Evolutionary conservation across 805 yeast species (phyloP), one percentile per base, ranked within the genome.

Genomic region (Allodekkera sacchari): DNA sequence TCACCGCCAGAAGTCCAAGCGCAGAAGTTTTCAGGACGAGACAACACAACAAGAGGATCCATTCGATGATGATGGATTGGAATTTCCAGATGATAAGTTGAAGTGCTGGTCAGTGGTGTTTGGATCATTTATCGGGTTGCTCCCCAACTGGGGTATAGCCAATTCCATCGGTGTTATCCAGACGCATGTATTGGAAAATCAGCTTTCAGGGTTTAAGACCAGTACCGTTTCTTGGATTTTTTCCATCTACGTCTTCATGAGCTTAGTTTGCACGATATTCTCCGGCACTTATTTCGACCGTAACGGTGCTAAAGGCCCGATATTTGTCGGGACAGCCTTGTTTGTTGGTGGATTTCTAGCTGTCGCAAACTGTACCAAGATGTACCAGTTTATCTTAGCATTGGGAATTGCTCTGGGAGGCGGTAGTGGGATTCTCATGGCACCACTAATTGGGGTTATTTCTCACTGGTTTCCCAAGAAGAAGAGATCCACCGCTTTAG

Each of bases 141-240:
- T 61, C 16, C 61, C 63, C 5, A 57, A 36, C 10, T 66, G 74
- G 42, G 84, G 84, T 2, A 39, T 73, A 16, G 50, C 72, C 33
- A 77, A 77, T 46, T 53, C 77, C 3, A 56, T 67, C 13, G 83
- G 84, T 38, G 81, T 72, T 6, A 60, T 77, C 23, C 77, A 77
- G 51, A 65, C 77, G 3, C 71, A 75, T 43, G 61, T 77, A 7
- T 63, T 74, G n/a, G 57, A 57, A n/a, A 66, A 77, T 49, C 81
- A 77, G 49, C 56, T 77, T 35, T 53, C 55, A 0, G 44, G 61
- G 28, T 52, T 59, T 6, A 47, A 59, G 6, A 59, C 74, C 1
- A 63, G 76, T 3, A 55, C 70, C 1, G 63, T 76, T 9, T 68
- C 80, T 4, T 77, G 85, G 85, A 66, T 77, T 24, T 77, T 77